Evolutionary conservation across 2,329 filamentous ascomycete species (phyloP), one percentile per base, ranked within the genome.

Genomic region (Botryosphaeria dothidea): DNA sequence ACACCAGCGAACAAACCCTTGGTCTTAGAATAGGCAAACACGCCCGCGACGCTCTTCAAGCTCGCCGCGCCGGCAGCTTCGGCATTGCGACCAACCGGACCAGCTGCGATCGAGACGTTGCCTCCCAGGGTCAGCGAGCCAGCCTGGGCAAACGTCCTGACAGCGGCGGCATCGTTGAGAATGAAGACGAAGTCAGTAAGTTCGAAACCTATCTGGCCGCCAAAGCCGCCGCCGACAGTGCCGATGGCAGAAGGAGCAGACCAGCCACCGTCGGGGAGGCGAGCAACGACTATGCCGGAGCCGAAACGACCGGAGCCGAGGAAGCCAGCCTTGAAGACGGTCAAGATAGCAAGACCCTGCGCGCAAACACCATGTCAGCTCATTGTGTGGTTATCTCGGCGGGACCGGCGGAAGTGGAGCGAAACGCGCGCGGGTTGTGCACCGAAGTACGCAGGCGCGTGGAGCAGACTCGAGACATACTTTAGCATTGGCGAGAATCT

Each of bases 1-100:
- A 99, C 93, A 74, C 95, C 95, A 4, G 95, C 95, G 72, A 99
- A 99, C 34, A 99, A 82, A 21, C 95, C 95, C 82, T 97, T 98
- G 13, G 95, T 99, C 81, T 97, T 98, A 77, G 91, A 95, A 84
- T 99, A 99, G 73, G 92, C 92, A 83, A 99, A 99, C 57, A 99
- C 90, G 62, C 92, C 95, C 0, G 93, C 91, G 8, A 98, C 90
- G 68, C 92, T 89, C 82, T 89, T 94, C 68, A 96, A 84, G 70
- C 92, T 97, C 7, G 95, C 95, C 15, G 93, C 94, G 68, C 95
- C 95, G 38, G 95, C 94, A 13, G 95, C 95, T 79, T 99, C 95
- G 51, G 94, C 95, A 78, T 97, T 98, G 72, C 95, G 87, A 63
- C 95, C 95, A 27, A 99, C 87, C 0, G 95, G 95, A 1, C 95